A percentile compares a stretch with the other conserved stretches of the same genome.
Conservation (phyloP, 2,329 filamentous ascomycete genomes). For the Penicillium brasilianum region DNA sequence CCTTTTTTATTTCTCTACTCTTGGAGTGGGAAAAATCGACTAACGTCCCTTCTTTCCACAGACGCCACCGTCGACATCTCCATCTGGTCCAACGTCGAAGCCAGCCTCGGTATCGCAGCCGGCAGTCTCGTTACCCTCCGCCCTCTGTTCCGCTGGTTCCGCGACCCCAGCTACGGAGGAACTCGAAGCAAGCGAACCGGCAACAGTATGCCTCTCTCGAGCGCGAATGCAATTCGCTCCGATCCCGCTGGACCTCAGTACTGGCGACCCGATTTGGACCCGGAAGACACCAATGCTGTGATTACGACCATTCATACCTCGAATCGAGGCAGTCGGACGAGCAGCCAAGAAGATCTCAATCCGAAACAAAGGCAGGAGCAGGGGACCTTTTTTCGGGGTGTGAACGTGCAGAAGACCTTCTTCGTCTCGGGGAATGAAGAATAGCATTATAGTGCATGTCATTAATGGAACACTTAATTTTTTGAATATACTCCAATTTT, state of each 20-base stretch:
- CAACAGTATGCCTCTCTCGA: conserved; percentile 40
- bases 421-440: conserved; percentile 36
- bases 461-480: background rate
- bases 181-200: conserved; percentile 34
- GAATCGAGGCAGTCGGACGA: conserved; percentile 33
- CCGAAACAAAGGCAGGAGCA: conserved; percentile 29
- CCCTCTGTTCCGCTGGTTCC: conserved; percentile 52
- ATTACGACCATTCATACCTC: conserved; percentile 38
- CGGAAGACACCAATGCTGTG: conserved; percentile 32
- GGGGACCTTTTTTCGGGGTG: conserved; percentile 31
- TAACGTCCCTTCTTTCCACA: conserved; percentile 22
- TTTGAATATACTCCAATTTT: background rate
- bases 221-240: conserved; percentile 30
- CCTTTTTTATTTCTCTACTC: background rate
- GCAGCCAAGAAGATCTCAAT: conserved; percentile 43
- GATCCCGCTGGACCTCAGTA: conserved; percentile 32
- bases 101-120: conserved; percentile 50
- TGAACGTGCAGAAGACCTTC: conserved; percentile 44
- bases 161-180: conserved; percentile 33
- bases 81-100: conserved; percentile 50
- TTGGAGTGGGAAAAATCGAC: background rate
- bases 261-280: conserved; percentile 40
- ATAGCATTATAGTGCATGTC: background rate
- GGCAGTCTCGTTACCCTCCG: conserved; percentile 56
- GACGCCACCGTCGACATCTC: conserved; percentile 44